Evolutionary conservation across 805 yeast species (phyloP).

Genomic region (Yarrowia deformans): DNA sequence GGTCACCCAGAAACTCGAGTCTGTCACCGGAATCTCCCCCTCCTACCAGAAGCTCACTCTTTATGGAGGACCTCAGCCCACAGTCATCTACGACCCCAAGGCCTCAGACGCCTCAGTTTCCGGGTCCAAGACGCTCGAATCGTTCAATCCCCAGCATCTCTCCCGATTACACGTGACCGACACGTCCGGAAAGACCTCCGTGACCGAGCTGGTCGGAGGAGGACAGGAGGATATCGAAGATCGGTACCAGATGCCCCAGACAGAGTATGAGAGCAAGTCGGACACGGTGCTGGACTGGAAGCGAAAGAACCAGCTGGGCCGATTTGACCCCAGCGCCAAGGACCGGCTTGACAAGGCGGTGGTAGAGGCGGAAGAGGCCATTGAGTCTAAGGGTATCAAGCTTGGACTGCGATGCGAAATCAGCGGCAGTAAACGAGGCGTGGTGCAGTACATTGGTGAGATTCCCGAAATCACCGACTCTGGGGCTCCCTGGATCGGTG

Average conservation of each 20-base stretch:
- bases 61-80: slow-evolving; percentile 43
- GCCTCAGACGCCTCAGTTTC: slow-evolving; percentile 28
- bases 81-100: slow-evolving; percentile 21
- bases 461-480: slow-evolving; percentile 63
- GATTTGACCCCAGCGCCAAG: slow-evolving; percentile 63
- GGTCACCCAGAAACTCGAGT: slow-evolving; percentile 64
- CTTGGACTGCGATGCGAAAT: slow-evolving; percentile 56
- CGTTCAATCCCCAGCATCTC: slow-evolving; percentile 50
- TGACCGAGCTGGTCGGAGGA: slow-evolving; percentile 14
- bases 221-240: slow-evolving; percentile 52
- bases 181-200: slow-evolving; percentile 6
- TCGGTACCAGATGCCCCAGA: slow-evolving; percentile 57
- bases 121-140: slow-evolving; percentile 41
- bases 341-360: slow-evolving; percentile 33
- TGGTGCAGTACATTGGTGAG: slow-evolving; percentile 72
- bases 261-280: slow-evolving; percentile 64
- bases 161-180: slow-evolving; percentile 62
- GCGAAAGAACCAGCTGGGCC: slow-evolving; percentile 67
- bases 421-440: slow-evolving; percentile 57
- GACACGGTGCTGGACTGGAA: slow-evolving; percentile 84
- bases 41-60: slow-evolving; percentile 54
- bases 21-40: slow-evolving; percentile 77
- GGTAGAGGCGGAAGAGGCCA: slow-evolving; percentile 39
- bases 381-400: slow-evolving; percentile 50
- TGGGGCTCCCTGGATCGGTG: slow-evolving; percentile 74